Conservation (phyloP, 495 filamentous ascomycete genomes). For the Cercophora samala region DNA sequence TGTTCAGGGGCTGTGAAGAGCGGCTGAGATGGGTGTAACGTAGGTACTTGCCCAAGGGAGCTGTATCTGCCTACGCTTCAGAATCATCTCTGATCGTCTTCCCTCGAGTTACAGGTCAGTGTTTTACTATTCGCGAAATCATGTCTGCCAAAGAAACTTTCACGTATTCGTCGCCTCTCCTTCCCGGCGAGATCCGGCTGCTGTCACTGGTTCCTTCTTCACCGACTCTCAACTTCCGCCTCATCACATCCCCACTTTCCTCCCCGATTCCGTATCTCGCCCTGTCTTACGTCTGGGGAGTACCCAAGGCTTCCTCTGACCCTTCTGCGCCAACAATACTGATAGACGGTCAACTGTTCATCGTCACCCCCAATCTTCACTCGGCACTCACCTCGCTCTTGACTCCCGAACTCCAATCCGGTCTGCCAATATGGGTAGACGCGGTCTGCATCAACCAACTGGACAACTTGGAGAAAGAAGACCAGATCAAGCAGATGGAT, state of each 20-base stretch:
- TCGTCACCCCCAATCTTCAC: not conserved
- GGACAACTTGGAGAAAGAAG: not conserved
- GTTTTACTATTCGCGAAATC: too few species aligned
- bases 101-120: too few species aligned
- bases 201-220: not conserved
- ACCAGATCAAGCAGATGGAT: not conserved
- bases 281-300: constrained; percentile 3
- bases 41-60: not conserved
- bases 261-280: not conserved
- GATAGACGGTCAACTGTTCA: not conserved
- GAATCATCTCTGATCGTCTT: not conserved
- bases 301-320: not conserved
- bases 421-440: not conserved
- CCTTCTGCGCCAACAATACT: not conserved
- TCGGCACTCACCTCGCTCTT: not conserved
- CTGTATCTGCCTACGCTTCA: not conserved
- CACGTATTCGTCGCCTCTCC: not conserved
- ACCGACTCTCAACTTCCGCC: not conserved
- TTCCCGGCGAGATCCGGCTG: constrained; percentile 2
- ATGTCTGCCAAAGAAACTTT: not conserved
- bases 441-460: constrained; percentile 7
- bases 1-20: not conserved
- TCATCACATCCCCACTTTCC: not conserved
- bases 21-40: not conserved
- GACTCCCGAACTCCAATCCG: not conserved